Conservation (phyloP, 2,329 filamentous ascomycete species). For the Paecilomyces fulvus region DNA sequence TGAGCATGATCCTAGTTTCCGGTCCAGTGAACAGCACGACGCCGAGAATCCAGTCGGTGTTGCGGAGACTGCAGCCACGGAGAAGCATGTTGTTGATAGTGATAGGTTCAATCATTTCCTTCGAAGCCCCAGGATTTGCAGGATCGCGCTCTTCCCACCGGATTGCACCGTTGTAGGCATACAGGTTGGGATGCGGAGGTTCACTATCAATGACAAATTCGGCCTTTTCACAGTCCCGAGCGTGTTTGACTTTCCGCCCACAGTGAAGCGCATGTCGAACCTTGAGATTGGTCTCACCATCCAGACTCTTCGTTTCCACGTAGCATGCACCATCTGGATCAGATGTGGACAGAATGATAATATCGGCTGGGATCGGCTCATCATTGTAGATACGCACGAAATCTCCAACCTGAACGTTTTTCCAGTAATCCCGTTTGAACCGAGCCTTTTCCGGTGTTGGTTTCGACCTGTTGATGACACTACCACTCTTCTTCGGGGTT, state of each 20-base stretch:
- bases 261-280: conserved; percentile 85
- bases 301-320: conserved; percentile 95
- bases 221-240: conserved; percentile 81
- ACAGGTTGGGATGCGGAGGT: conserved; percentile 82
- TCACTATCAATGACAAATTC: conserved; percentile 88
- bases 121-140: conserved; percentile 53
- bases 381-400: conserved; percentile 95
- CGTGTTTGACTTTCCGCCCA: conserved; percentile 73
- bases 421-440: conserved; percentile 93
- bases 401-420: conserved; percentile 88
- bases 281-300: conserved; percentile 96
- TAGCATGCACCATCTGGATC: conserved; percentile 93
- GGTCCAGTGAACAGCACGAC: conserved; percentile 90
- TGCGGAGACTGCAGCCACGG: conserved; percentile 84
- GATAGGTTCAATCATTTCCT: conserved; percentile 84
- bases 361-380: conserved; percentile 87
- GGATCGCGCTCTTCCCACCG: conserved; percentile 71
- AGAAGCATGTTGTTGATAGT: conserved; percentile 92
- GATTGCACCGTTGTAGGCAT: conserved; percentile 85
- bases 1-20: conserved; percentile 99
- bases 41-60: conserved; percentile 92
- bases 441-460: conserved; percentile 61
- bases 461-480: conserved; percentile 63
- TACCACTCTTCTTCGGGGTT: conserved; percentile 48
- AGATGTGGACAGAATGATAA: conserved; percentile 86